These are phyloP conservation scores for Suhomyces wounanorum DNA, from an alignment of 1,139 yeast genomes.

Conservation along the genomic window DNA sequence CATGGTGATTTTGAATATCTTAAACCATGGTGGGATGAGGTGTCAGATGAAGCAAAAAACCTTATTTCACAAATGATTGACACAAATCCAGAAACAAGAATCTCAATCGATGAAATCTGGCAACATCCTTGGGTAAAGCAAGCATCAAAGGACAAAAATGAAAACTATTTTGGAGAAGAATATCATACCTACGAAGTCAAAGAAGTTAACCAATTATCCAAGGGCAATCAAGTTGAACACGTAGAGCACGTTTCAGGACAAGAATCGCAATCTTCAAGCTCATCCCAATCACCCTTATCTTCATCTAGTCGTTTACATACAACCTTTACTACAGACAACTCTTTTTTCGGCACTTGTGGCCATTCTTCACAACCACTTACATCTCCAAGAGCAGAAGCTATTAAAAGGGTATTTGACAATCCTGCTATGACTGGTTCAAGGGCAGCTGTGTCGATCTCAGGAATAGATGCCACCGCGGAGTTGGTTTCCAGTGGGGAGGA, in stretches of 20 bases:
- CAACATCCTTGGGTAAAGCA: constrained; percentile 45
- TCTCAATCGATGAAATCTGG: constrained; percentile 65
- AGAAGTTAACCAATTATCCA: constrained; percentile 1
- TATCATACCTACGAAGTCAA: constrained; percentile 12
- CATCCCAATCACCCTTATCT: constrained; percentile 6
- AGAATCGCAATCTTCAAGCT: neutral
- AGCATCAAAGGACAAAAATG: neutral
- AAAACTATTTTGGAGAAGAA: constrained; percentile 12
- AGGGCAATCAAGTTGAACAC: constrained; percentile 13
- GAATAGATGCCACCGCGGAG: constrained; percentile 17
- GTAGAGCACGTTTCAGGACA: constrained; percentile 11
- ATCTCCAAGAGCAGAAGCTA: constrained; percentile 47
- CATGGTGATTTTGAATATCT: constrained; percentile 81
- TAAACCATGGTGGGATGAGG: constrained; percentile 98
- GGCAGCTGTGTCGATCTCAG: constrained; percentile 14
- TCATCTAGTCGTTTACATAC: constrained; percentile 1
- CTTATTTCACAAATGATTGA: constrained; percentile 57
- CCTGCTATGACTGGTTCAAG: constrained; percentile 38
- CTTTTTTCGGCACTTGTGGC: constrained; percentile 8
- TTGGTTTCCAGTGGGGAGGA: constrained; percentile 14
- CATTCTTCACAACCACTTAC: constrained; percentile 12
- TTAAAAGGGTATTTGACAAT: constrained; percentile 47
- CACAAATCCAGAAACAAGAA: constrained; percentile 65
- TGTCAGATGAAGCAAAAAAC: constrained; percentile 70
- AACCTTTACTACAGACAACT: constrained; percentile 4